Percentiles rank a stretch among this genome's conserved stretches.
Conservation (phyloP, 495 filamentous ascomycete species). For the Xylona heveae region DNA sequence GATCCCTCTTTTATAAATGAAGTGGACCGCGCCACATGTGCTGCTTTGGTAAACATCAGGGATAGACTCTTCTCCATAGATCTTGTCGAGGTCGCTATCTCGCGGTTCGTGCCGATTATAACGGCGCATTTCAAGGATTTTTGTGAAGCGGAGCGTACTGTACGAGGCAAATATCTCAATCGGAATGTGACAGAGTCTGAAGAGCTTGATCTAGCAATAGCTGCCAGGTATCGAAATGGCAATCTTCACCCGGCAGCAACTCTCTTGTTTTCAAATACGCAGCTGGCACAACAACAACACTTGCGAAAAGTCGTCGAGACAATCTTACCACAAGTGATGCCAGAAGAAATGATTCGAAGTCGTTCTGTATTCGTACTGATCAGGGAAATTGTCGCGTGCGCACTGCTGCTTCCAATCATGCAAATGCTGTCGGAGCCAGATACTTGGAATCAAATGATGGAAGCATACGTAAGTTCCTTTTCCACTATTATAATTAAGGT, state of each 20-base stretch:
- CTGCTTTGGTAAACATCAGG: slow-evolving; percentile 46
- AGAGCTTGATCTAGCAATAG: slow-evolving; percentile 85
- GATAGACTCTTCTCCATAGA: slow-evolving; percentile 52
- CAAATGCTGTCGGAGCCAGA: slow-evolving; percentile 69
- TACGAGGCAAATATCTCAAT: slow-evolving; percentile 71
- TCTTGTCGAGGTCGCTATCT: slow-evolving; percentile 58
- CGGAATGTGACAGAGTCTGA: slow-evolving; percentile 88
- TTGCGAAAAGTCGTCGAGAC: slow-evolving; percentile 45
- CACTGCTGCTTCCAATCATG: slow-evolving; percentile 49
- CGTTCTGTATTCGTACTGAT: slow-evolving; percentile 59
- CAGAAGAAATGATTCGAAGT: slow-evolving; percentile 50
- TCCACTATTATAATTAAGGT: slow-evolving; percentile 1
- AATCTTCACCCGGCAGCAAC: slow-evolving; percentile 80
- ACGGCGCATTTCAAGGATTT: slow-evolving; percentile 85
- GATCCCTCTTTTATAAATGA: slow-evolving; percentile 64
- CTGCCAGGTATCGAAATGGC: slow-evolving; percentile 75
- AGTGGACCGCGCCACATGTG: slow-evolving; percentile 58
- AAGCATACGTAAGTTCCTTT: slow-evolving; percentile 37
- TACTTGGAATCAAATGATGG: slow-evolving; percentile 91
- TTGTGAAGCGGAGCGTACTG: slow-evolving; percentile 68
- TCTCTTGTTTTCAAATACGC: slow-evolving; percentile 60
- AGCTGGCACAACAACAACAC: slow-evolving; percentile 67
- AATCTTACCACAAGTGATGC: slow-evolving; percentile 58
- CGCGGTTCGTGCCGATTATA: slow-evolving; percentile 65
- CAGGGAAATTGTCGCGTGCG: slow-evolving; percentile 65